Evolutionary conservation across 495 filamentous ascomycete species (phyloP).

Genomic region (Usnea hakonensis): DNA sequence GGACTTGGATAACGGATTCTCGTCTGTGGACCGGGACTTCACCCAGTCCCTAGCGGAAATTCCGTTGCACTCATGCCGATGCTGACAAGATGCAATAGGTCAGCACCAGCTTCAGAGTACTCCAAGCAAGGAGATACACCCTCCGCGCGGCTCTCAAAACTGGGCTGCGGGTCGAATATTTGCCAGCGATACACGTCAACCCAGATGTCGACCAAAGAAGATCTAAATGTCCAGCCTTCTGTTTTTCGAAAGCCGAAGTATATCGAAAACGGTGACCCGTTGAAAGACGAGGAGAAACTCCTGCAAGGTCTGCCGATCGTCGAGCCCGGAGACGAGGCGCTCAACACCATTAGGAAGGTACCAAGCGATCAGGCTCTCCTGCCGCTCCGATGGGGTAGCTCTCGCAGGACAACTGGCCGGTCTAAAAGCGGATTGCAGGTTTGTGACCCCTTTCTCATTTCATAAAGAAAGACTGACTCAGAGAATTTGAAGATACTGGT

Average conservation of each 20-base stretch:
- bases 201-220: background rate
- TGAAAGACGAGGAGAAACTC: conserved; percentile 14
- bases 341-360: conserved; percentile 13
- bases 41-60: background rate
- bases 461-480: background rate
- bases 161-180: background rate
- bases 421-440: conserved; percentile 15
- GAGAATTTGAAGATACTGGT: background rate
- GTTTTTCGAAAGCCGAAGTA: background rate
- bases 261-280: conserved; percentile 9
- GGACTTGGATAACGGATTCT: background rate
- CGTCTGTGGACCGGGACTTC: background rate
- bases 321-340: background rate
- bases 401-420: conserved; percentile 8
- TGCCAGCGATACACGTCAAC: background rate
- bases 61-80: background rate
- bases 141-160: background rate
- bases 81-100: background rate
- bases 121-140: conserved; percentile 1
- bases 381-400: conserved; percentile 16
- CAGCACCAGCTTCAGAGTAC: background rate
- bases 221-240: background rate
- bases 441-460: background rate
- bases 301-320: conserved; percentile 11
- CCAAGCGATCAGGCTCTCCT: conserved; percentile 16